Evolutionary conservation across 2,329 filamentous ascomycete genomes (phyloP).

Genomic region (Zasmidium angulare): DNA sequence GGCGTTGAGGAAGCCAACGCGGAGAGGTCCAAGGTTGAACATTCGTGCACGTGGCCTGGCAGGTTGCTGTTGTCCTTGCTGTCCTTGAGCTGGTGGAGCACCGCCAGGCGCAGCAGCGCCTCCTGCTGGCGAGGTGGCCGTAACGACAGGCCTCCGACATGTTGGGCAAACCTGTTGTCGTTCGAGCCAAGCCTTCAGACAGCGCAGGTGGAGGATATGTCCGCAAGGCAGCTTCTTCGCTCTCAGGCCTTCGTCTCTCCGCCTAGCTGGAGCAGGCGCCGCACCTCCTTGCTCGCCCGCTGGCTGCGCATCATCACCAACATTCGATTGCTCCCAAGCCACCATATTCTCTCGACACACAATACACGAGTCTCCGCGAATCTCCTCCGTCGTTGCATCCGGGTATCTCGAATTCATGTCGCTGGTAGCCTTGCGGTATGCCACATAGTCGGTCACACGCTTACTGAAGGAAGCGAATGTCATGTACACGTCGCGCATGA

Average conservation of each 20-base stretch:
- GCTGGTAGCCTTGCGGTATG: slow-evolving; percentile 85
- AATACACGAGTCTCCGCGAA: slow-evolving; percentile 87
- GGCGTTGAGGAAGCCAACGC: slow-evolving; percentile 67
- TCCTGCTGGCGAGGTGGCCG: slow-evolving; percentile 18
- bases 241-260: slow-evolving; percentile 75
- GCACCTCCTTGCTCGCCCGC: slow-evolving; percentile 29
- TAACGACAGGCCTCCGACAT: slow-evolving; percentile 74
- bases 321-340: slow-evolving; percentile 63
- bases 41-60: slow-evolving; percentile 44
- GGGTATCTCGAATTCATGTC: slow-evolving; percentile 92
- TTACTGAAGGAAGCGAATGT: slow-evolving; percentile 90
- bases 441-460: slow-evolving; percentile 80
- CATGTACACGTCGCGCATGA: slow-evolving; percentile 92
- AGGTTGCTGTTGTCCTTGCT: slow-evolving; percentile 38
- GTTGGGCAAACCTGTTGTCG: slow-evolving; percentile 96
- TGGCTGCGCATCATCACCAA: slow-evolving; percentile 37
- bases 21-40: slow-evolving; percentile 72
- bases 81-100: slow-evolving; percentile 13
- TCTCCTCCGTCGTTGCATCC: slow-evolving; percentile 84
- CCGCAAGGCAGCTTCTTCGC: slow-evolving; percentile 97
- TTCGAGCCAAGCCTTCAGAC: slow-evolving; percentile 95
- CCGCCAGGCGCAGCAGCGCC: slow-evolving; percentile 16
- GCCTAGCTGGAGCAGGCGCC: slow-evolving; percentile 37
- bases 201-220: slow-evolving; percentile 91
- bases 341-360: slow-evolving; percentile 97